Evolutionary conservation across 192 early-diverging fungal genomes (phyloP).

Genomic region (Mortierella hygrophila): DNA sequence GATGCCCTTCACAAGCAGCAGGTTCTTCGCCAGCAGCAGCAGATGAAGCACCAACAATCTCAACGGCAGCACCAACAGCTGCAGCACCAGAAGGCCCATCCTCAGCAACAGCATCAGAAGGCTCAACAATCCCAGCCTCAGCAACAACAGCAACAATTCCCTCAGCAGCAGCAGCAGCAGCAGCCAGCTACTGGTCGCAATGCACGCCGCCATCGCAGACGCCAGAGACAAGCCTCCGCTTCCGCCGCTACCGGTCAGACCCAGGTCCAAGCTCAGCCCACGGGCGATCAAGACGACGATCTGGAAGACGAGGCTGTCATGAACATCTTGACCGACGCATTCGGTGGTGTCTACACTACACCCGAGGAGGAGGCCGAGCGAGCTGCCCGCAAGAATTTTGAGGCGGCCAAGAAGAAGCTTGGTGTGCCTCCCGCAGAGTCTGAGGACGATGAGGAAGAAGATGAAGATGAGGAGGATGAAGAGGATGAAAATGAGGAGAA

Average conservation of each 20-base stretch:
- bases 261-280: neutral
- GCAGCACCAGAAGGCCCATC: neutral
- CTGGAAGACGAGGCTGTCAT: neutral
- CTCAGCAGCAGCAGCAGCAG: neutral
- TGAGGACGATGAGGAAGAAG: neutral
- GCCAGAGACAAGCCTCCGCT: neutral
- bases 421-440: neutral
- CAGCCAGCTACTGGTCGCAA: neutral
- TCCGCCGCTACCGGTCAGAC: neutral
- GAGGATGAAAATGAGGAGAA: neutral
- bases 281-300: neutral
- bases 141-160: too few relatives aligned
- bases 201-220: conserved; percentile 3
- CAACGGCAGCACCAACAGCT: neutral
- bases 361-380: neutral
- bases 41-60: neutral
- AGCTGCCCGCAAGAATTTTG: neutral
- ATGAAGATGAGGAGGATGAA: neutral
- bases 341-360: neutral
- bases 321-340: neutral
- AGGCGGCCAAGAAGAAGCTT: neutral
- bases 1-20: neutral
- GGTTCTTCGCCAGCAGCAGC: conserved; percentile 4
- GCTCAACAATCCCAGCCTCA: neutral
- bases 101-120: neutral